Evolutionary conservation across 23 red algal species (phyloP).

Genomic region (Agarophyton chilense): DNA sequence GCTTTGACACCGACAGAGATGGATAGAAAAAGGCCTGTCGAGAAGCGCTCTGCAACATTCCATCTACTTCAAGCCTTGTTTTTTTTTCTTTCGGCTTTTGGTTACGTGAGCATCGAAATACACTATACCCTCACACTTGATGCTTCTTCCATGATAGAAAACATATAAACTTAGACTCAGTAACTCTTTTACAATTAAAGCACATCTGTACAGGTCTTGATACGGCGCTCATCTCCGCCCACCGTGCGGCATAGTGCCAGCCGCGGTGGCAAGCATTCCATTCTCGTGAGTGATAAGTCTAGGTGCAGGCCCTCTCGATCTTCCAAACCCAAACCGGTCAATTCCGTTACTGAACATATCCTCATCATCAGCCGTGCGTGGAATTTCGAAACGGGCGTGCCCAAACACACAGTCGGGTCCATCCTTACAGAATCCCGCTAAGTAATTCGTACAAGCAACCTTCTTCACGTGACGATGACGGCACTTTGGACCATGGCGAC

Average conservation of each 20-base stretch:
- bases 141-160: neutral
- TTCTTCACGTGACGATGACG: slow-evolving; percentile 92
- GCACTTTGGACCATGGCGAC: slow-evolving; percentile 94
- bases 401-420: slow-evolving; percentile 97
- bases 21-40: too few species aligned
- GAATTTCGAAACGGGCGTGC: slow-evolving; percentile 97
- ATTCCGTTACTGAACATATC: slow-evolving; percentile 74
- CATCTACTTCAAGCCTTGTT: too few species aligned
- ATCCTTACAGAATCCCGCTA: slow-evolving; percentile 95
- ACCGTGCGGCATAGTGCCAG: slow-evolving; percentile 27
- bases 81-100: too few species aligned
- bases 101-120: too few species aligned
- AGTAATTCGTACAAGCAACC: slow-evolving; percentile 95
- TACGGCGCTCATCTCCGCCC: neutral
- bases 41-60: too few species aligned
- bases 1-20: too few species aligned
- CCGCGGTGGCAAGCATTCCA: slow-evolving; percentile 64
- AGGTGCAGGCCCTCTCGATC: slow-evolving; percentile 52
- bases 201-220: neutral
- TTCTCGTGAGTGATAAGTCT: slow-evolving; percentile 60
- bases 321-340: slow-evolving; percentile 86
- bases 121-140: too few species aligned
- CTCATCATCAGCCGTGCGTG: slow-evolving; percentile 82
- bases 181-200: slow-evolving; percentile 9
- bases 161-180: neutral